Conservation (phyloP, 331 rosid species). For the Stylosanthes scabra region DNA sequence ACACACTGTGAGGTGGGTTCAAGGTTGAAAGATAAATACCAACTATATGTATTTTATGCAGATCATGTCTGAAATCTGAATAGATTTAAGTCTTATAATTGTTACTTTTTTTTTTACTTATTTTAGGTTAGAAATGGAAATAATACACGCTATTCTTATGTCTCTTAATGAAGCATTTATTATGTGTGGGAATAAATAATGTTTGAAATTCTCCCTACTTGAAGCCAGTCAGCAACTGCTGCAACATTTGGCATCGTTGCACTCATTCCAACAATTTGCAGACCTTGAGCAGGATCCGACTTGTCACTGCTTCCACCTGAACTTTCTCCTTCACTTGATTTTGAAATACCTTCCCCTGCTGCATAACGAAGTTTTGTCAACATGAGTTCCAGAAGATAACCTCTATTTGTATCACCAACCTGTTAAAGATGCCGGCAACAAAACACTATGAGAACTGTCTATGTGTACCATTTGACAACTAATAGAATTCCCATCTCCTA, state of each 20-base stretch:
- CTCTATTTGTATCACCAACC: conserved; percentile 95
- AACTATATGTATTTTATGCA: conserved; percentile 10
- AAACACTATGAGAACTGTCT: conserved; percentile 40
- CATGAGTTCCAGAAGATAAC: conserved; percentile 95
- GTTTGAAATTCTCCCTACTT: conserved; percentile 58
- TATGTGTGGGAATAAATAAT: conserved; percentile 7
- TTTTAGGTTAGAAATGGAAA: too few species aligned
- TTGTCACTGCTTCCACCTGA: conserved; percentile 87
- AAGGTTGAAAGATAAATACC: conserved; percentile 12
- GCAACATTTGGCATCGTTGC: conserved; percentile 99
- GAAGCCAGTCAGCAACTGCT: conserved; percentile 99
- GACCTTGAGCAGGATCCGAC: conserved; percentile 86
- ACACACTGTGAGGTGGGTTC: background rate
- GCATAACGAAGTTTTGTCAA: conserved; percentile 99
- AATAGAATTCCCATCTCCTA: conserved; percentile 24
- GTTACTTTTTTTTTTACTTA: too few species aligned
- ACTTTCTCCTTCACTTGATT: conserved; percentile 87
- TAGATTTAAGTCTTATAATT: background rate
- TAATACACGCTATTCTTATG: too few species aligned
- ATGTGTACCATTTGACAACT: conserved; percentile 28
- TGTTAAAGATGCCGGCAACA: conserved; percentile 51
- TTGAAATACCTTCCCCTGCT: conserved; percentile 91
- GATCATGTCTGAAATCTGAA: conserved; percentile 22
- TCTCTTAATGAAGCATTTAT: background rate
- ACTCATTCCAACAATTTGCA: conserved; percentile 99